These are phyloP conservation scores for Physcomitrellopsis africana DNA, from an alignment of 225 moss, liverwort and hornwort species.

Conservation along the genomic window DNA sequence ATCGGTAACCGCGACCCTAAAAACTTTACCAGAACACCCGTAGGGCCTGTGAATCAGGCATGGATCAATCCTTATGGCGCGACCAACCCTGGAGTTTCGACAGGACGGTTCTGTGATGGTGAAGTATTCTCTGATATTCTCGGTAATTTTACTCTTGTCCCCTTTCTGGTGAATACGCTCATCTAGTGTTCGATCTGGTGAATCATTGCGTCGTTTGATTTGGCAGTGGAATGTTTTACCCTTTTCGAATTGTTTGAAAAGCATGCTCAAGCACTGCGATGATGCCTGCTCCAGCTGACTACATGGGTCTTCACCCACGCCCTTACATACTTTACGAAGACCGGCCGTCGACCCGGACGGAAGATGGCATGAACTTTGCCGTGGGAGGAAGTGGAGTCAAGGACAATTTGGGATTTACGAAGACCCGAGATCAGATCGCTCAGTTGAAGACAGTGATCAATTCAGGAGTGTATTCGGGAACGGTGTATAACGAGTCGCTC, in stretches of 20 bases:
- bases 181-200: too few relatives aligned
- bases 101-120: background rate
- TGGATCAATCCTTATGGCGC: background rate
- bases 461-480: conserved; percentile 23
- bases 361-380: conserved; percentile 54
- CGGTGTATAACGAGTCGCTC: conserved; percentile 23
- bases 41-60: background rate
- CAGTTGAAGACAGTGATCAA: conserved; percentile 38
- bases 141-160: background rate
- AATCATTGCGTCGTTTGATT: too few relatives aligned
- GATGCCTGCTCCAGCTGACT: background rate
- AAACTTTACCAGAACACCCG: too few relatives aligned
- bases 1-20: background rate
- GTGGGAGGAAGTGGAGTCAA: conserved; percentile 56
- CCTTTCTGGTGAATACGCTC: too few relatives aligned
- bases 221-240: too few relatives aligned
- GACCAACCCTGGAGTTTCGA: background rate
- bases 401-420: conserved; percentile 41
- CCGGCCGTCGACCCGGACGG: conserved; percentile 6
- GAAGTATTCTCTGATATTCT: background rate
- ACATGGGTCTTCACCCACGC: conserved; percentile 10
- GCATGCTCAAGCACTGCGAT: too few relatives aligned
- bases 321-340: background rate
- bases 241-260: too few relatives aligned
- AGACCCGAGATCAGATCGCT: conserved; percentile 49